phyloP scores from a whole-genome alignment of 805 yeast species.

The Hanseniaspora lachancei region DNA sequence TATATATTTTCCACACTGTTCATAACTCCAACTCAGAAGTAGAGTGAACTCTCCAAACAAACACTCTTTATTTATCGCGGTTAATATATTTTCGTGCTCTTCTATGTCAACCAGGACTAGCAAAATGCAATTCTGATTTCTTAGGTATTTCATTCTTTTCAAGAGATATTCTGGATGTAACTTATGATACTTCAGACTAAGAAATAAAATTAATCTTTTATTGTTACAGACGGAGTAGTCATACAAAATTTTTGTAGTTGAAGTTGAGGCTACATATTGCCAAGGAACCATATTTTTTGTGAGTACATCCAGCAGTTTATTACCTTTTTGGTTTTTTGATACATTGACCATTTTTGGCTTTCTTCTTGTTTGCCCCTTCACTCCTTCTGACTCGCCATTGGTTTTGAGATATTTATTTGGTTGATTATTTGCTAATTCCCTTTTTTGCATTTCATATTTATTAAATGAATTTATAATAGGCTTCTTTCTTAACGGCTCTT shows the following conservation, averaged over 20 bases:
- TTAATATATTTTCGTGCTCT: conserved; percentile 35
- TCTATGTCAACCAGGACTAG: conserved; percentile 56
- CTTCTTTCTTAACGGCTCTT: conserved; percentile 3
- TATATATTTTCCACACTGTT: conserved; percentile 40
- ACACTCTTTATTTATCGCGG: conserved; percentile 31
- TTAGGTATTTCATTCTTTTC: conserved; percentile 37
- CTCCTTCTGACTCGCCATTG: neutral
- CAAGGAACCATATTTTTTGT: conserved; percentile 35
- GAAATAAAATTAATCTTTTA: conserved; percentile 44
- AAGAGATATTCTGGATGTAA: conserved; percentile 63
- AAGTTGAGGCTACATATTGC: conserved; percentile 31
- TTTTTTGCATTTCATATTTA: neutral
- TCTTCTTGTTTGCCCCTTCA: neutral
- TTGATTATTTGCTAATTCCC: no score
- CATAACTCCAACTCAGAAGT: conserved; percentile 34
- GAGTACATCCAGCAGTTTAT: conserved; percentile 49
- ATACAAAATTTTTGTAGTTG: conserved; percentile 34
- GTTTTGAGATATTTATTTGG: neutral
- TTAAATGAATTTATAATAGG: conserved; percentile 7
- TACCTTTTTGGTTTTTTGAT: conserved; percentile 50
- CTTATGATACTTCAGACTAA: conserved; percentile 54
- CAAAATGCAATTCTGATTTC: conserved; percentile 38
- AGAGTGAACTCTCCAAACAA: conserved; percentile 32
- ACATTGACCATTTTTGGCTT: conserved; percentile 39
- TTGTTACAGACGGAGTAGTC: conserved; percentile 52